Evolutionary conservation across 75 land plant genomes (phyloP).

Genomic region (Sequoiadendron giganteum): DNA sequence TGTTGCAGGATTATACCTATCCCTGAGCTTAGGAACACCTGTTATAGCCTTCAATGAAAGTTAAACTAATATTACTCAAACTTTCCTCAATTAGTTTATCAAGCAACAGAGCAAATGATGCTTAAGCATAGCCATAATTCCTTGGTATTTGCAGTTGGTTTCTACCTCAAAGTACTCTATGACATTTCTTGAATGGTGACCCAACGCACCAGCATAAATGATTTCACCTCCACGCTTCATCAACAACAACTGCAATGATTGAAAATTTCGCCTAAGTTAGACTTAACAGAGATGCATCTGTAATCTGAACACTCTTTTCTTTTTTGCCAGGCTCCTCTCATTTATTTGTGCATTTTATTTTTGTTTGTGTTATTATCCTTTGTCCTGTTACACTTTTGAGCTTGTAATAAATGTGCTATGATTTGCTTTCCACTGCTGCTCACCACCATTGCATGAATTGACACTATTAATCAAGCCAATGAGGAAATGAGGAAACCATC

Average conservation of each 20-base stretch:
- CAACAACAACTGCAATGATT: background rate
- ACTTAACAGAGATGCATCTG: background rate
- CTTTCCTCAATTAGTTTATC: background rate
- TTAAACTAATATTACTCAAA: background rate
- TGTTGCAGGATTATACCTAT: constrained; percentile 30
- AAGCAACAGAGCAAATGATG: background rate
- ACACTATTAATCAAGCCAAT: too few relatives aligned
- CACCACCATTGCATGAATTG: too few relatives aligned
- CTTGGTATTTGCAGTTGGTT: background rate
- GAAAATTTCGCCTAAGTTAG: background rate
- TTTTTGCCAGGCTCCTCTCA: background rate
- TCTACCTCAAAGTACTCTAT: too few relatives aligned
- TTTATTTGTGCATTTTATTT: background rate
- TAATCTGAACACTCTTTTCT: background rate
- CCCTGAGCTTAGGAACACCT: constrained; percentile 29
- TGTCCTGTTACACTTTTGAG: too few relatives aligned
- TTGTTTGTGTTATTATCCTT: too few relatives aligned
- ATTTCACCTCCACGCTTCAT: too few relatives aligned
- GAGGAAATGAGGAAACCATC: too few relatives aligned
- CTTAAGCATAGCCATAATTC: background rate
- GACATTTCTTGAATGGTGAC: too few relatives aligned
- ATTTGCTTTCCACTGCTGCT: too few relatives aligned
- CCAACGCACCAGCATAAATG: too few relatives aligned
- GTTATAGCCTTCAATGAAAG: constrained; percentile 13
- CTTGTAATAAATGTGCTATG: too few relatives aligned